Evolutionary conservation across 2,329 filamentous ascomycete genomes (phyloP), one percentile per base, ranked within the genome.

Genomic region (Pseudogymnoascus sp.): DNA sequence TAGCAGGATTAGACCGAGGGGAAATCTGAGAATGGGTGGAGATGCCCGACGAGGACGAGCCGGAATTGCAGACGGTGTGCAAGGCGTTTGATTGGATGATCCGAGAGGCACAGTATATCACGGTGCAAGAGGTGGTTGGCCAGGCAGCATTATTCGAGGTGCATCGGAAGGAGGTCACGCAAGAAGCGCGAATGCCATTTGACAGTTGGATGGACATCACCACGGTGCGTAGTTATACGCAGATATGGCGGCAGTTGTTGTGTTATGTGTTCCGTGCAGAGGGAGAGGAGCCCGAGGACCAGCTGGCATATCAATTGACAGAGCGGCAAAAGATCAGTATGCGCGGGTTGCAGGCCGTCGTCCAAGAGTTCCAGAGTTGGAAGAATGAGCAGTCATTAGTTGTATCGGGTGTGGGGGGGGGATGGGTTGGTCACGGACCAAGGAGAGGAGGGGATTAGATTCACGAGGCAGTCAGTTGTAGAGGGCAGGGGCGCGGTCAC

Each of bases 241-340:
- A 64, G 19, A 31, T 66, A 21, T 65, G 39, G 13, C 41, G 31
- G 16, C 16, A 66, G 63, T 63, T 66, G 43, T 65, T 66, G 19
- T 60, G n/a, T 60, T 66, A 63, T 63, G 63, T 66, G 61, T 66
- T 66, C 34, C 7, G 23, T 16, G 34, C 31, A 1, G 63, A 63
- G 39, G 63, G 34, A 11, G 45, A 45, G 19, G 16, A 66, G 28
- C 61, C 61, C 3, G 21, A 62, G 48, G 54, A 31, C 16, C 48
- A n/a, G 31, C 62, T 14, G 13, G 14, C 48, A 37, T 63, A 63
- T 60, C 11, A 37, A 25, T 64, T 64, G n/a, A 64, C 57, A 6
- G 45, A 62, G 28, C 34, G 57, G 34, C 16, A 65, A 37, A 31
- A 62, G 43, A 65, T 64, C 14, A 21, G n/a, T 39, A 65, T 65